Base-by-base conservation (phyloP, 306 rosid species). In the Citrullus amarus region DNA sequence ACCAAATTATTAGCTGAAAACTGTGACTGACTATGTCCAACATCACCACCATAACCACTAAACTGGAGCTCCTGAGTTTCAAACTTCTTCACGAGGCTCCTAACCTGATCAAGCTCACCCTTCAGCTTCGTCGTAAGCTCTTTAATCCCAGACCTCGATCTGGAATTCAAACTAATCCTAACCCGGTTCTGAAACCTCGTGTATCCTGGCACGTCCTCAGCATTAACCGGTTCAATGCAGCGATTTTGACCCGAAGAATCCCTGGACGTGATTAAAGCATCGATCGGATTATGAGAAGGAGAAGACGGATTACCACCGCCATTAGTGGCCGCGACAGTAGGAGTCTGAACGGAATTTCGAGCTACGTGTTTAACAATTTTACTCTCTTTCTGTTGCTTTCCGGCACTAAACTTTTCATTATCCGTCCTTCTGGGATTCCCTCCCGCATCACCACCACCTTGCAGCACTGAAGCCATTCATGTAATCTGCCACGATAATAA, bases 31-130 rank as follows among this genome's bases (percentile, higher is more conserved):
- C 89, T 80, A 80, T 79, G 85, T 38, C 87, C 88, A 34, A 82
- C 82, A 79, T 32, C 81, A 18, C 65, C 76, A 28, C 66, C 66
- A 62, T 57, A 77, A 13, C 81, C 38, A 46, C 46, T 36, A 30
- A 79, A 62, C 79, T 80, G 86, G 70, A 84, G 78, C 82, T 90
- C 97, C 86, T 86, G 89, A 16, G 83, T 88, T 62, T 90, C 97
- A 81, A 92, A 86, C 78, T 57, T 89, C 87, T 82, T 87, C 81
- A 86, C 91, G 84, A 92, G 79, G 82, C 81, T 76, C 83, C 97
- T 88, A 30, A 93, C 97, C 32, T 76, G 81, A 32, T 82, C 90
- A 67, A 93, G 97, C 89, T 93, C 98, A 38, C 65, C 65, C 71
- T 84, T 86, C 78, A 93, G 87, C 87, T 88, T 91, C 86, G 82